Evolutionary conservation across 495 filamentous ascomycete species (phyloP).

Genomic region (Talaromyces ruber): DNA sequence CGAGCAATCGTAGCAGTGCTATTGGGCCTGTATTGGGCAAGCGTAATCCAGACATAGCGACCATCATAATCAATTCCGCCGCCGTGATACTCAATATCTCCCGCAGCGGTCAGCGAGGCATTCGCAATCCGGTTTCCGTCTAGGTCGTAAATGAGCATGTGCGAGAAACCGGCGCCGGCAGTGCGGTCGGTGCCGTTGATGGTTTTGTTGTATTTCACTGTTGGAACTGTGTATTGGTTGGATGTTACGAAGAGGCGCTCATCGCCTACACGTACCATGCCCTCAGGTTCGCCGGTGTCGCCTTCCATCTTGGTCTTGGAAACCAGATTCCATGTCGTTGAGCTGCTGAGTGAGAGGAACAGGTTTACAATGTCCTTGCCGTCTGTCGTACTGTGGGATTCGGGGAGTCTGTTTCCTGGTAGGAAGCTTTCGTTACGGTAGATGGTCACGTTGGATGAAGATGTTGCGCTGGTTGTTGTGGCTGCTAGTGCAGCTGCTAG

Average conservation of each 20-base stretch:
- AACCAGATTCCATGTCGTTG: constrained; percentile 22
- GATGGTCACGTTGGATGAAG: constrained; percentile 8
- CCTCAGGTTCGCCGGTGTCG: constrained; percentile 28
- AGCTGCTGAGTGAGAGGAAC: constrained; percentile 17
- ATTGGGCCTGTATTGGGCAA: constrained; percentile 28
- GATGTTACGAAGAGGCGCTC: constrained; percentile 23
- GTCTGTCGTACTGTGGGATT: constrained; percentile 17
- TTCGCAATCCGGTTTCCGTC: constrained; percentile 25
- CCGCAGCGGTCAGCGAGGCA: constrained; percentile 18
- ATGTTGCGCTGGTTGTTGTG: not conserved
- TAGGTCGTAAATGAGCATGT: constrained; percentile 23
- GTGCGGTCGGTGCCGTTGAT: constrained; percentile 25
- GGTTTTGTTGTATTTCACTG: constrained; percentile 13
- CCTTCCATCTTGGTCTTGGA: constrained; percentile 23
- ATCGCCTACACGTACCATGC: constrained; percentile 22
- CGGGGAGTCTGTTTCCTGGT: constrained; percentile 12
- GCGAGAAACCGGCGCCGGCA: constrained; percentile 20
- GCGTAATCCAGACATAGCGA: constrained; percentile 24
- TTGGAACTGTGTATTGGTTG: constrained; percentile 18
- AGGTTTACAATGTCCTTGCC: constrained; percentile 20
- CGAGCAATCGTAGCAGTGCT: constrained; percentile 25
- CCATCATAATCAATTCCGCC: constrained; percentile 33
- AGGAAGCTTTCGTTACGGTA: constrained; percentile 10
- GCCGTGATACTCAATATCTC: constrained; percentile 21
- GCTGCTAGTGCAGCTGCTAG: constrained; percentile 3